Evolutionary conservation across 345 rosid genomes (phyloP), one percentile per base, ranked within the genome.

Genomic region (Hirschfeldia incana): DNA sequence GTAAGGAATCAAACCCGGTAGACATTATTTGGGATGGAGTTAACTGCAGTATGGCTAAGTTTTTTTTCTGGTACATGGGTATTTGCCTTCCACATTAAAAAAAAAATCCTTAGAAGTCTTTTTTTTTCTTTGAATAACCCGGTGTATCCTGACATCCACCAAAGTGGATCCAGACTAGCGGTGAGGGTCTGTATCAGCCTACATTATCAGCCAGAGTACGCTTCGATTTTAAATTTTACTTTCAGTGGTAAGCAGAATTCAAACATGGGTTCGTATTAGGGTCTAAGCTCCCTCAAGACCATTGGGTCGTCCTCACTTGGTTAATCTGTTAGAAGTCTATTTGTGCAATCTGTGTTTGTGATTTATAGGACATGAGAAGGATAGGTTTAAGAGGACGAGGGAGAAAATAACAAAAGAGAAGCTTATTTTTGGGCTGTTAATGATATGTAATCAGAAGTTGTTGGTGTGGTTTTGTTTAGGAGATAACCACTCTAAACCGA

Each of bases 1-100:
- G 58, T 93, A 95, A 67, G 94, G 96, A 36, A 91, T 95, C 65
- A 88, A 76, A 84, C 97, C 99, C 4, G 98, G 99, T 80, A 87
- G 98, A 76, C 99, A 37, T 37, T 37, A 93, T 21, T 61, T 95
- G 99, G 99, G 98, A 95, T 85, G 98, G 98, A 3, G 94, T 95
- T 3, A 94, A 93, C 74, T 94, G 94, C 49, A 95, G 99, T 72
- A 93, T 49, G 67, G 98, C 97, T 91, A 66, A 2, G 85, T 21
- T 21, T 69, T 59, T 10, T n/a, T 75, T 63, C 73, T 15, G 16
- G 17, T 70, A 55, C 33, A 66, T 70, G 60, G n/a, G n/a, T n/a
- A n/a, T n/a, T n/a, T 53, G 30, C 65, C 30, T 66, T 66, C 16
- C 39, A 6, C 44, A 64, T 9, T 15, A 57, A 21, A 3, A 63